Conservation (phyloP, 2,329 filamentous ascomycete genomes). For the Exophiala spinifera region DNA sequence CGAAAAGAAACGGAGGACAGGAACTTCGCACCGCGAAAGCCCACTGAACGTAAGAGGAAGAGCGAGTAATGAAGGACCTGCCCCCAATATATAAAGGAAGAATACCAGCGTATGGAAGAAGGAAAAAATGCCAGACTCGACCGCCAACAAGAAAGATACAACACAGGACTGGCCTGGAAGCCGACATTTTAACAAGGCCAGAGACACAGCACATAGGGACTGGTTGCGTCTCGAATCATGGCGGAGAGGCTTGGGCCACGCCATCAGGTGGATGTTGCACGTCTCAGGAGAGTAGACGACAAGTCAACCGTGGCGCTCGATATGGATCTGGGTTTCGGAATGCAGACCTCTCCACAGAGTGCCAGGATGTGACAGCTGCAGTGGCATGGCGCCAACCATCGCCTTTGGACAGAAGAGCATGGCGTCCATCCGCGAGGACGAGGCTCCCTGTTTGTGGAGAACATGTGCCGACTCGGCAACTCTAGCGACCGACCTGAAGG, state of each 20-base stretch:
- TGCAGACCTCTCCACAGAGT: slow-evolving; percentile 14
- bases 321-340: slow-evolving; percentile 11
- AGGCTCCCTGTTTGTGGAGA: slow-evolving; percentile 22
- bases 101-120: slow-evolving; percentile 11
- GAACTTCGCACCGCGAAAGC: slow-evolving; percentile 5
- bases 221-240: slow-evolving; percentile 20
- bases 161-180: slow-evolving; percentile 15
- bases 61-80: slow-evolving; percentile 19
- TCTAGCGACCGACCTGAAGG: slow-evolving; percentile 11
- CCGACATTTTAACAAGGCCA: slow-evolving; percentile 18
- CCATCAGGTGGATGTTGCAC: slow-evolving; percentile 18
- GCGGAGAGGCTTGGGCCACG: slow-evolving; percentile 16
- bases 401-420: slow-evolving; percentile 14
- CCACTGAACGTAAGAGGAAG: slow-evolving; percentile 21
- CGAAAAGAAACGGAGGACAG: slow-evolving; percentile 4
- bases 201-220: slow-evolving; percentile 4
- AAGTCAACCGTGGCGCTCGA: slow-evolving; percentile 9
- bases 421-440: slow-evolving; percentile 4
- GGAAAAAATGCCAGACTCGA: slow-evolving; percentile 17
- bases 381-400: slow-evolving; percentile 7
- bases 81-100: slow-evolving; percentile 18
- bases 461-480: slow-evolving; percentile 1
- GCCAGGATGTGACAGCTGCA: slow-evolving; percentile 10
- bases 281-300: slow-evolving; percentile 19
- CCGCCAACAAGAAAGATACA: slow-evolving; percentile 18